Conservation (phyloP, 2,329 filamentous ascomycete genomes). For the Claviceps sp. region DNA sequence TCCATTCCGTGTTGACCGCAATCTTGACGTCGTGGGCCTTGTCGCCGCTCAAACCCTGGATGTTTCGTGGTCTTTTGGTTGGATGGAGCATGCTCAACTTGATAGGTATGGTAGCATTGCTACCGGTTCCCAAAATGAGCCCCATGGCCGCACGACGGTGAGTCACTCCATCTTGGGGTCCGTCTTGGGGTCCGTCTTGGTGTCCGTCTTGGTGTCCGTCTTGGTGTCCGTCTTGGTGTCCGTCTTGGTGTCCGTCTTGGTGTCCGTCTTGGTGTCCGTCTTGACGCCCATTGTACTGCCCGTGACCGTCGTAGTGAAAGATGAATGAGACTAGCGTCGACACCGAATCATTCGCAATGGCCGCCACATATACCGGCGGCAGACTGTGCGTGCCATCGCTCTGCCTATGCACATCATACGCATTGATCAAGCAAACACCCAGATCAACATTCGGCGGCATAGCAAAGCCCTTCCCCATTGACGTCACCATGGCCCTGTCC, state of each 20-base stretch:
- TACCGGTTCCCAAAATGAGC: conserved; percentile 68
- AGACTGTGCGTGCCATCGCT: conserved; percentile 36
- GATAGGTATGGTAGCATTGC: conserved; percentile 68
- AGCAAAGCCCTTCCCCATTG: conserved; percentile 59
- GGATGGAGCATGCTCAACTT: conserved; percentile 47
- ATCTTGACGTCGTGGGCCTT: conserved; percentile 44
- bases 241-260: too few relatives aligned
- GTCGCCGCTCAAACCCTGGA: conserved; percentile 34
- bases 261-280: too few relatives aligned
- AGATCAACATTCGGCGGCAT: conserved; percentile 48
- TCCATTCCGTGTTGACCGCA: conserved; percentile 75
- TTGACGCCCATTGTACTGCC: too few relatives aligned
- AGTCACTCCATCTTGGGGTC: conserved; percentile 20
- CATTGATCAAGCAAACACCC: conserved; percentile 41
- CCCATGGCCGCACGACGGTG: conserved; percentile 62
- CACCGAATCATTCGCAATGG: conserved; percentile 72
- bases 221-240: too few relatives aligned
- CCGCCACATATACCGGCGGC: conserved; percentile 50
- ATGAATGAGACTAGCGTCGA: conserved; percentile 67
- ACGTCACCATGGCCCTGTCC: conserved; percentile 48
- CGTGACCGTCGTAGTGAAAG: conserved; percentile 45
- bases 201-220: too few relatives aligned
- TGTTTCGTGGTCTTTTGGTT: conserved; percentile 41
- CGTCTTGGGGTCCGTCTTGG: too few relatives aligned
- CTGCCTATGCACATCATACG: conserved; percentile 41